A percentile compares a stretch with the other conserved stretches of the same genome.
These are phyloP conservation scores for Paraphoma chrysanthemicola DNA, from an alignment of 2,329 filamentous ascomycete genomes.

Conservation along the genomic window DNA sequence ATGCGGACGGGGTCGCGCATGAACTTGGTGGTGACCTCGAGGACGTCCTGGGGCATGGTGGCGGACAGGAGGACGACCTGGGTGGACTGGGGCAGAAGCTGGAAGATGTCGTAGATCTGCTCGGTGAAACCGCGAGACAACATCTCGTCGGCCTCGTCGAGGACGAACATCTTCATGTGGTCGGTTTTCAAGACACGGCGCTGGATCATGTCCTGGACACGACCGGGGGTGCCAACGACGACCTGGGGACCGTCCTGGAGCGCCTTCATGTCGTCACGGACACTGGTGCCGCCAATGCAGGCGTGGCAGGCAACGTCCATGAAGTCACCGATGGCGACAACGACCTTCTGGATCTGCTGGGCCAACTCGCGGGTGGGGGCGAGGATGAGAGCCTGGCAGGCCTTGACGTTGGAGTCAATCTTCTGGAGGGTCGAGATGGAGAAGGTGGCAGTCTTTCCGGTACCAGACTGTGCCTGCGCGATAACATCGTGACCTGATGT, in stretches of 20 bases:
- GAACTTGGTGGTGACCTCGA: conserved; percentile 99
- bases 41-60: conserved; percentile 98
- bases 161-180: conserved; percentile 99
- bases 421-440: conserved; percentile 99
- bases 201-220: conserved; percentile 99
- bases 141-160: conserved; percentile 99
- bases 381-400: conserved; percentile 97
- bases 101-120: conserved; percentile 99
- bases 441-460: conserved; percentile 99
- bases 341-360: conserved; percentile 99
- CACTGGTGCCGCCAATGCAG: conserved; percentile 97
- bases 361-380: conserved; percentile 98
- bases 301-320: conserved; percentile 99
- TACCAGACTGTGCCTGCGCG: conserved; percentile 99
- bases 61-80: conserved; percentile 98
- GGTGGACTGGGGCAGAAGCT: conserved; percentile 95
- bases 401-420: conserved; percentile 93
- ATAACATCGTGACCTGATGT: conserved; percentile 88
- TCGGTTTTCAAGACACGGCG: conserved; percentile 96
- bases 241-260: conserved; percentile 96
- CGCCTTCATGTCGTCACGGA: conserved; percentile 98
- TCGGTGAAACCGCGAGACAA: conserved; percentile 99
- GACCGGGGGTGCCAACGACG: conserved; percentile 95
- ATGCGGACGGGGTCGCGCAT: conserved; percentile 99
- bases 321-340: conserved; percentile 98